Conservation (phyloP, 2,329 filamentous ascomycete species). For the Cladophialophora bantiana region DNA sequence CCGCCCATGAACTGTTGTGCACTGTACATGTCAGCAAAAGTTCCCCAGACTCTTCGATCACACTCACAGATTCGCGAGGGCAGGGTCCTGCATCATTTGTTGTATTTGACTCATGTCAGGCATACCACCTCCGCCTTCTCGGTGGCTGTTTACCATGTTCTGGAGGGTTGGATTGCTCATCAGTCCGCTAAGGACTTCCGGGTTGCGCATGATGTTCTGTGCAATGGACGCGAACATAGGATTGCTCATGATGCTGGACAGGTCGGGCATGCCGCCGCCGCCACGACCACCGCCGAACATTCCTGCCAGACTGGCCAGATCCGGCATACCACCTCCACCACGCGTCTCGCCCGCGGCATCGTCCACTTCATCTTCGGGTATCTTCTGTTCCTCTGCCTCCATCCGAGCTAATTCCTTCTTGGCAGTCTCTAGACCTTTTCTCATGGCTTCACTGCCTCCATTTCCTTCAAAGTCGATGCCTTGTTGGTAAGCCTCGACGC, state of each 20-base stretch:
- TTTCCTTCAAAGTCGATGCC: constrained; percentile 94
- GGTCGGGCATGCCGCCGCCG: constrained; percentile 84
- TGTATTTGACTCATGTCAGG: constrained; percentile 72
- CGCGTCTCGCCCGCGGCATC: constrained; percentile 55
- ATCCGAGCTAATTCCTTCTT: constrained; percentile 86
- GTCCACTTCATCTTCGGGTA: constrained; percentile 60
- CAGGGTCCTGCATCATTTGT: constrained; percentile 87
- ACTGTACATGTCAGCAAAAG: constrained; percentile 49
- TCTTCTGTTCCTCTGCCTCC: constrained; percentile 60
- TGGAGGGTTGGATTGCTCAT: constrained; percentile 80
- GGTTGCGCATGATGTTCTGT: constrained; percentile 96
- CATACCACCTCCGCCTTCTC: constrained; percentile 74
- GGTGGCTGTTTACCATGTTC: constrained; percentile 43
- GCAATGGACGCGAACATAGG: constrained; percentile 99
- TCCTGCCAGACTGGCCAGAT: constrained; percentile 72
- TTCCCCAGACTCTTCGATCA: not conserved
- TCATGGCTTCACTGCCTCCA: constrained; percentile 95
- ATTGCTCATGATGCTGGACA: constrained; percentile 89
- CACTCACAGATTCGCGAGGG: constrained; percentile 89
- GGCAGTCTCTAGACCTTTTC: constrained; percentile 93
- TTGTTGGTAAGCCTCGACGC: constrained; percentile 92
- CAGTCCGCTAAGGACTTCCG: constrained; percentile 85
- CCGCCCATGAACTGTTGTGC: constrained; percentile 73
- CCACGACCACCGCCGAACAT: constrained; percentile 70
- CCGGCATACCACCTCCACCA: constrained; percentile 68